A percentile compares a stretch with the other conserved stretches of the same genome.
Evolutionary conservation across 2,329 filamentous ascomycete species (phyloP).

Genomic region (Monosporascus sp.): DNA sequence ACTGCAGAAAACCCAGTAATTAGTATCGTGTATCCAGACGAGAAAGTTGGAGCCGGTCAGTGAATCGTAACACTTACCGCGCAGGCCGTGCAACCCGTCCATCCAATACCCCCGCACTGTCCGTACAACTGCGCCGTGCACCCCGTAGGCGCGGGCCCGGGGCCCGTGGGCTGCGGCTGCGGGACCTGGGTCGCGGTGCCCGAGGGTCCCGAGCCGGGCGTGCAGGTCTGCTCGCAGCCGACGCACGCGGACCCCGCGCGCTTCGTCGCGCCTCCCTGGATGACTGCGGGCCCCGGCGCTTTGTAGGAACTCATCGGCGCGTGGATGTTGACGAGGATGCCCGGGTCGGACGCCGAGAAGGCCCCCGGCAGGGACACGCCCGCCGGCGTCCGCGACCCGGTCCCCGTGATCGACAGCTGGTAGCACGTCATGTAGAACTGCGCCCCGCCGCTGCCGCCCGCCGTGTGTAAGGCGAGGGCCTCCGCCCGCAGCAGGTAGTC

Average conservation of each 20-base stretch:
- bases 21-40: constrained; percentile 1
- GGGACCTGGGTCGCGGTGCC: constrained; percentile 11
- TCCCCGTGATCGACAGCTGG: constrained; percentile 26
- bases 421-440: constrained; percentile 30
- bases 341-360: constrained; percentile 22
- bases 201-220: constrained; percentile 11
- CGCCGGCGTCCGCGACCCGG: constrained; percentile 18
- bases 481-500: constrained; percentile 41
- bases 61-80: constrained; percentile 12
- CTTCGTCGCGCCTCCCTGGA: constrained; percentile 18
- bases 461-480: constrained; percentile 39
- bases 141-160: constrained; percentile 4
- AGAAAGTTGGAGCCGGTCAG: background rate
- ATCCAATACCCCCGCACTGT: constrained; percentile 22
- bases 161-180: constrained; percentile 6
- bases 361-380: constrained; percentile 29
- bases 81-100: constrained; percentile 19
- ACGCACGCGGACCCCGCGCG: constrained; percentile 19
- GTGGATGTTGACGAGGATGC: constrained; percentile 27
- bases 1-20: constrained; percentile 14
- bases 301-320: too few relatives aligned
- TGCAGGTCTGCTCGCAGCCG: constrained; percentile 23
- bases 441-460: constrained; percentile 19
- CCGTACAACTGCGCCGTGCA: constrained; percentile 17
- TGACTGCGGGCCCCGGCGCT: too few relatives aligned